Conservation (phyloP, 1,139 yeast genomes). For the Trichomonascaceae sp. region DNA sequence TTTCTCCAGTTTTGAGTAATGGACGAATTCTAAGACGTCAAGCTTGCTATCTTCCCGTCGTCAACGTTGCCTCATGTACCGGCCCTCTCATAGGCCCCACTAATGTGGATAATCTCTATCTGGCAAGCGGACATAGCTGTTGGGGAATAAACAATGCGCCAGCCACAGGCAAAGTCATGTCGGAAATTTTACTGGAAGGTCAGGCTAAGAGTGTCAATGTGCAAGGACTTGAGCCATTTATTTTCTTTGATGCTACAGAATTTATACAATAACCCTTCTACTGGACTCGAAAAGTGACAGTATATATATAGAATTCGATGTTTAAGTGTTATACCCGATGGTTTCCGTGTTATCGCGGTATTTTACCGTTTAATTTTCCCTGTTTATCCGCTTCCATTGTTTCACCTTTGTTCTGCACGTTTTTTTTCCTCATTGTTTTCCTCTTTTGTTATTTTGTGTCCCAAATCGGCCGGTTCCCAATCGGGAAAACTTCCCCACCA, state of each 20-base stretch:
- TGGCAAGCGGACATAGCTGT: constrained; percentile 94
- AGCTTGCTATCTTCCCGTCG: constrained; percentile 93
- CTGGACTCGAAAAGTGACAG: not conserved
- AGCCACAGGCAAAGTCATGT: constrained; percentile 87
- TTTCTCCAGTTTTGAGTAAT: constrained; percentile 62
- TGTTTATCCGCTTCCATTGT: not conserved
- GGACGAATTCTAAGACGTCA: constrained; percentile 81
- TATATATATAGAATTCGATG: not conserved
- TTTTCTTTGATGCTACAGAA: constrained; percentile 53
- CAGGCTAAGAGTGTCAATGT: constrained; percentile 70
- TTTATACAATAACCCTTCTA: not conserved
- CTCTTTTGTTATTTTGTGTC: constrained; percentile 3
- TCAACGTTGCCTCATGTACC: constrained; percentile 83
- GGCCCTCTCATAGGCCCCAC: constrained; percentile 96
- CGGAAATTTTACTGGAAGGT: constrained; percentile 86
- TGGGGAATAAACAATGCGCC: constrained; percentile 99
- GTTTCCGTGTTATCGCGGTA: too few species aligned
- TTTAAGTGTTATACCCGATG: too few species aligned
- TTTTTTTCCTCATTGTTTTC: not conserved
- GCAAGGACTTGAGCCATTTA: constrained; percentile 73
- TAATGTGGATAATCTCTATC: constrained; percentile 65
- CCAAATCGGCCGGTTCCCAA: constrained; percentile 2
- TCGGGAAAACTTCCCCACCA: not conserved
- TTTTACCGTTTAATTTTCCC: not conserved
- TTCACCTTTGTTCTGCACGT: not conserved